Evolutionary conservation across 2,329 filamentous ascomycete genomes (phyloP).

Genomic region (Pseudopyrenochaeta lycopersici): DNA sequence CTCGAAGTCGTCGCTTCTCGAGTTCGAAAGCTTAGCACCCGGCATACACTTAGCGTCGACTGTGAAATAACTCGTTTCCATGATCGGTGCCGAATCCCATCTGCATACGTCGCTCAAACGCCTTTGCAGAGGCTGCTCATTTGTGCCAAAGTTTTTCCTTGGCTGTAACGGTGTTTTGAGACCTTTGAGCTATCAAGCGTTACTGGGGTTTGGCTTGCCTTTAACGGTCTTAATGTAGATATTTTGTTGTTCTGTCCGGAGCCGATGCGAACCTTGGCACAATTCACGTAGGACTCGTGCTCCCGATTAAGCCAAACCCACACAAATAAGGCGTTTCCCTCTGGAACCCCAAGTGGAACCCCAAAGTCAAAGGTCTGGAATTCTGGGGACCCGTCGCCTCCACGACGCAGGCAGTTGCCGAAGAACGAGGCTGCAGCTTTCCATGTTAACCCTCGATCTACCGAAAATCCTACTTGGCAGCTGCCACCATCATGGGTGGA

Average conservation of each 20-base stretch:
- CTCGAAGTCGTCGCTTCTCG: constrained; percentile 30
- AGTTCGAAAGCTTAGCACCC: constrained; percentile 14
- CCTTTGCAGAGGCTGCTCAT: constrained; percentile 8
- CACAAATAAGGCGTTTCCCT: constrained; percentile 49
- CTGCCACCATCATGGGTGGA: constrained; percentile 56
- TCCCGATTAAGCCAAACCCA: constrained; percentile 59
- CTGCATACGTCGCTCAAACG: constrained; percentile 30
- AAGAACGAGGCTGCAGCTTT: constrained; percentile 54
- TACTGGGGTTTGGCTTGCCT: no score
- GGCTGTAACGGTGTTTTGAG: background rate
- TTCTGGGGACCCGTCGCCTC: constrained; percentile 27
- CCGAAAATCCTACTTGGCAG: constrained; percentile 54
- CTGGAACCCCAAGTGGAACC: constrained; percentile 52
- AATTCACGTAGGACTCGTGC: constrained; percentile 56
- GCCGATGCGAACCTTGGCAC: constrained; percentile 53
- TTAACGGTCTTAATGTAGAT: no score
- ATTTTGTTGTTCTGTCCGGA: no score
- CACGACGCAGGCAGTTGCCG: constrained; percentile 55
- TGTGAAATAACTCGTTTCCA: constrained; percentile 48
- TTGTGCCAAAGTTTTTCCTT: background rate
- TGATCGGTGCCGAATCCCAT: constrained; percentile 47
- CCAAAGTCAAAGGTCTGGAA: constrained; percentile 54
- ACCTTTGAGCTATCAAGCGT: no score
- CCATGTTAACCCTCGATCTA: constrained; percentile 53
- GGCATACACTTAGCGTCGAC: constrained; percentile 46